These are phyloP conservation scores for Biscogniauxia marginata DNA, from an alignment of 2,329 filamentous ascomycete genomes.

Conservation along the genomic window DNA sequence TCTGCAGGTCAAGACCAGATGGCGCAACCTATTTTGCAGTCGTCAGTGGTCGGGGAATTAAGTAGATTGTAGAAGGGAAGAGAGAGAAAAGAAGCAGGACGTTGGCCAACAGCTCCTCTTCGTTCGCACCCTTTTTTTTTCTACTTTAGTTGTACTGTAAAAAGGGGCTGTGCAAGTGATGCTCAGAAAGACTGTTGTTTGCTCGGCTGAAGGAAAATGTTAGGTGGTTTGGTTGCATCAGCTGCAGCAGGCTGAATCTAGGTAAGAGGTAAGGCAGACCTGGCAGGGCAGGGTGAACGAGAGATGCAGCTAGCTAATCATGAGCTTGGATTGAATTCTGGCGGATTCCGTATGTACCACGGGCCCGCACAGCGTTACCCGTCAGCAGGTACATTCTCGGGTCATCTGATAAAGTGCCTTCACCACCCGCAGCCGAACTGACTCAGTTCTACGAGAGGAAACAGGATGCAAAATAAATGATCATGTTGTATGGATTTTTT, in stretches of 20 bases:
- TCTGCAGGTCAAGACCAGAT: neutral
- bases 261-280: slow-evolving; percentile 2
- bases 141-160: neutral
- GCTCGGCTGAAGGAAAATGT: neutral
- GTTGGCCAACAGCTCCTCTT: neutral
- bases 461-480: neutral
- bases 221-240: slow-evolving; percentile 2
- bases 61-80: neutral
- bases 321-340: neutral
- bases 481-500: neutral
- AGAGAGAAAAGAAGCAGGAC: neutral
- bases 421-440: neutral
- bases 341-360: neutral
- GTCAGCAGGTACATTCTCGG: neutral
- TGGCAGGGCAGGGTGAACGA: slow-evolving; percentile 5
- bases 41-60: neutral
- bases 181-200: slow-evolving; percentile 8
- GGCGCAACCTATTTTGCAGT: neutral
- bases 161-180: no score
- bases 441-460: neutral
- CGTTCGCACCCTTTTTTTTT: neutral
- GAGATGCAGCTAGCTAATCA: slow-evolving; percentile 5
- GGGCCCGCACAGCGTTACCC: neutral
- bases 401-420: neutral
- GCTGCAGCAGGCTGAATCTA: slow-evolving; percentile 9